Evolutionary conservation across 1,284 basidiomycete species (phyloP), one percentile per base, ranked within the genome.

Genomic region (Heterobasidion parviporum): DNA sequence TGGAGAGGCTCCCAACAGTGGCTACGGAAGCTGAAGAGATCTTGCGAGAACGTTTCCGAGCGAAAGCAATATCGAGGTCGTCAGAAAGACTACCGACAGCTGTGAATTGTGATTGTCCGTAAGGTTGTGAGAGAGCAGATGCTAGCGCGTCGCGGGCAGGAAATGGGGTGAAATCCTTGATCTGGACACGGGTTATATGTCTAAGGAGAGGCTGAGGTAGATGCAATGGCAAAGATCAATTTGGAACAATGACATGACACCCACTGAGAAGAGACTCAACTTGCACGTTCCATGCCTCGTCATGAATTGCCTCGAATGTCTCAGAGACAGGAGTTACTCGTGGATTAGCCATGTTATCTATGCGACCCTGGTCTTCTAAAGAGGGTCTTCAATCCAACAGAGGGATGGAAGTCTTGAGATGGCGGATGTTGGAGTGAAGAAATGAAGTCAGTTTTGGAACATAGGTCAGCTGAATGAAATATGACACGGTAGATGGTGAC

Each of bases 101-200:
- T 3, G 74, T 79, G 62, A 82, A 81, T 60, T 84, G 80, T 4
- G 80, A 70, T 56, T 78, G 76, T 62, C 81, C 77, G 3, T 80
- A 74, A 5, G 85, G 83, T 64, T 86, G 82, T 8, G 77, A 73
- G 52, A 92, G 74, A 16, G 86, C 85, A 32, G 86, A 85, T 12
- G 89, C 82, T 58, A 89, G 75, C 2, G 85, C 77, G 68, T 92
- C 89, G 43, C 88, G 81, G 46, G 80, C 77, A 44, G 90, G 89
- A 66, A 89, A 89, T 2, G 88, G 88, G 10, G 89, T 89, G 45
- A 93, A 74, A 64, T 93, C 92, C 59, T 84, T 81, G 60, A 93
- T 74, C 71, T 89, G 84, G 56, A 93, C 75, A 41, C 81, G 77
- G 50, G 79, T 77, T 53, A 93, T 77, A 71, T 92, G 89, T 61